Percentiles rank a stretch among this genome's conserved stretches.
phyloP scores from a whole-genome alignment of 139 green algal species.

The Edaphochlamys debaryana region DNA sequence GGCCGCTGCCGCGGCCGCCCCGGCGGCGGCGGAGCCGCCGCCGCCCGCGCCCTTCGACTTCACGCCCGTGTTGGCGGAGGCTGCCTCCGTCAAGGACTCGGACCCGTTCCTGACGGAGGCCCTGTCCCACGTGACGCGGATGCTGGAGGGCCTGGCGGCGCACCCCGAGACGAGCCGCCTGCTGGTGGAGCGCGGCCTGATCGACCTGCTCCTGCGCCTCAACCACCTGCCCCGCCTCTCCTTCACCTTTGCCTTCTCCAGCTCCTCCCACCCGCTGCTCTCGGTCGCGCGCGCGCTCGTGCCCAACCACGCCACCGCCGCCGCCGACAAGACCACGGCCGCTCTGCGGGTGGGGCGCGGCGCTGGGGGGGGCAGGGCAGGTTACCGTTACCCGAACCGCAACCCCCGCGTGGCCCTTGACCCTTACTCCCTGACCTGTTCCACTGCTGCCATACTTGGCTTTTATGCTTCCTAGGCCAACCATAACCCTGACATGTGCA shows the following conservation, averaged over 20 bases:
- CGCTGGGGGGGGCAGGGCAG: too few species aligned
- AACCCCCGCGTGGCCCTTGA: too few species aligned
- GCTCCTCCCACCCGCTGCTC: conserved; percentile 81
- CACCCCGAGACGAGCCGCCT: conserved; percentile 64
- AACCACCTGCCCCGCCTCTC: conserved; percentile 82
- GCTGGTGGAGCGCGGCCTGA: conserved; percentile 84
- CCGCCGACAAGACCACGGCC: conserved; percentile 46
- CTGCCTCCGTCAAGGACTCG: conserved; percentile 20
- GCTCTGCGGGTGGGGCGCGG: too few species aligned
- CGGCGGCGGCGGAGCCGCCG: not conserved
- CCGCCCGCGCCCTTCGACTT: conserved; percentile 41
- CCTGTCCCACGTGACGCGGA: conserved; percentile 74
- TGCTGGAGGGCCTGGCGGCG: conserved; percentile 87
- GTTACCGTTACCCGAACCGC: too few species aligned
- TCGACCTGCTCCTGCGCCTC: conserved; percentile 81
- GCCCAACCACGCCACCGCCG: conserved; percentile 46
- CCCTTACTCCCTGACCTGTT: too few species aligned
- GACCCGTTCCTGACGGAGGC: conserved; percentile 72
- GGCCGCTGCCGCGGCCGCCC: too few species aligned
- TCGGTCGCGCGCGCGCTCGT: conserved; percentile 78
- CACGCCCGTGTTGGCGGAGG: conserved; percentile 12
- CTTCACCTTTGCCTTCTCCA: conserved; percentile 80
- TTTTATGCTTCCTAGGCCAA: too few species aligned
- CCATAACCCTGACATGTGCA: too few species aligned
- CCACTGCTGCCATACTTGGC: too few species aligned